Conservation (phyloP, 257 asterid genomes). For the Solanum rostratum region DNA sequence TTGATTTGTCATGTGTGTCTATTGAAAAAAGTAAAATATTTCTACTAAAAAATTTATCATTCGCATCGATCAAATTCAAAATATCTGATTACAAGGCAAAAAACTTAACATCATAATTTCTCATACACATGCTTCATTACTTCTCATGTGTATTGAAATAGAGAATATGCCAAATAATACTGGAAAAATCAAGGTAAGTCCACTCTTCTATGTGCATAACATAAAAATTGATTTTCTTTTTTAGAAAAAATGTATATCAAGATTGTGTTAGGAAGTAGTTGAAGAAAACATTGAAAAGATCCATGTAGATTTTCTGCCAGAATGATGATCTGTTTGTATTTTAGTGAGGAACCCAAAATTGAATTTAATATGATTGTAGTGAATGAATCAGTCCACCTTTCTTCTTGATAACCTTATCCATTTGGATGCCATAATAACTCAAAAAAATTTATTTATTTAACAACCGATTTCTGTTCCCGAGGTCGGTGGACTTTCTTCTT, state of each 20-base stretch:
- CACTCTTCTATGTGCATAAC: background rate
- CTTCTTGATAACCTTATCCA: constrained; percentile 3
- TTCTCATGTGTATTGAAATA: background rate
- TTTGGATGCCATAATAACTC: background rate
- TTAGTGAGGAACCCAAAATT: background rate
- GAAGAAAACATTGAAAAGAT: background rate
- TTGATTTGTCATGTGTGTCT: background rate
- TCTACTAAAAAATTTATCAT: background rate
- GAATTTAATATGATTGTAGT: background rate
- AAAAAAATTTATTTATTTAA: background rate
- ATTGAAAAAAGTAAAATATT: background rate
- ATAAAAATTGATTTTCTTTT: background rate
- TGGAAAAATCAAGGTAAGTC: background rate
- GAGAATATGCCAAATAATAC: background rate
- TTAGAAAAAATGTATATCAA: background rate
- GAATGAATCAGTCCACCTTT: background rate
- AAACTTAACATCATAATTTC: background rate
- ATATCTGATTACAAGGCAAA: rapidly evolving
- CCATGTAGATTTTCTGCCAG: background rate
- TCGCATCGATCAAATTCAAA: background rate
- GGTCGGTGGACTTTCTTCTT: background rate
- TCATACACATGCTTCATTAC: background rate
- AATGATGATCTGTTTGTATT: background rate
- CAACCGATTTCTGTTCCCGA: background rate
- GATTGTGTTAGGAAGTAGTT: background rate